Conservation (phyloP, 371 early-diverging fungal genomes). For the Parasitella parasitica region DNA sequence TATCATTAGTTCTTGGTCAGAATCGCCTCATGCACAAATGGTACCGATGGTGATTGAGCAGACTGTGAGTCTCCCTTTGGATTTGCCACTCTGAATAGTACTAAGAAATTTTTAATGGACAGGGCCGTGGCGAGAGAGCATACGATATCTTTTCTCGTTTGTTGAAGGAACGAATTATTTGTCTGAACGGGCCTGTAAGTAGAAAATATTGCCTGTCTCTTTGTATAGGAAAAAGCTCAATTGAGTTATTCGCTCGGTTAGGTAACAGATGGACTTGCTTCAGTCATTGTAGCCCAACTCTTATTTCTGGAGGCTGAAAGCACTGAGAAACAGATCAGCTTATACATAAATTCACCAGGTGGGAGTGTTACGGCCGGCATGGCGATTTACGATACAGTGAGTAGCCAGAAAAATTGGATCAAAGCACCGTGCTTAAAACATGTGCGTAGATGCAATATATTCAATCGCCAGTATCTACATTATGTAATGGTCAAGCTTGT, state of each 20-base stretch:
- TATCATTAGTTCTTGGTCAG: conserved; percentile 20
- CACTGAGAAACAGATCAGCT: conserved; percentile 86
- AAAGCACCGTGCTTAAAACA: background rate
- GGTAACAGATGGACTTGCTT: conserved; percentile 82
- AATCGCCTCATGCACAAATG: conserved; percentile 44
- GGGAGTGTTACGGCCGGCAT: conserved; percentile 95
- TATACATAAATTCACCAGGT: conserved; percentile 97
- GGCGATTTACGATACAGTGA: conserved; percentile 91
- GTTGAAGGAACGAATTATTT: conserved; percentile 94
- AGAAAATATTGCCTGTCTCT: conserved; percentile 1
- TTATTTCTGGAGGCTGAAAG: conserved; percentile 95
- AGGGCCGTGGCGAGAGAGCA: conserved; percentile 79
- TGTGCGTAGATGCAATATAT: conserved; percentile 60
- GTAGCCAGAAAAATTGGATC: conserved; percentile 2
- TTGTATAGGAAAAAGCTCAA: no score
- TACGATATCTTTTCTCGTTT: conserved; percentile 97
- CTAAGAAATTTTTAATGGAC: background rate
- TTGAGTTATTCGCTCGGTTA: conserved; percentile 9
- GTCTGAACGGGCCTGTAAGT: conserved; percentile 84
- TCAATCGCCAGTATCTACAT: conserved; percentile 88
- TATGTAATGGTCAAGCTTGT: conserved; percentile 96
- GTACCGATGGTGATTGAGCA: conserved; percentile 75
- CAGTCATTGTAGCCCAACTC: conserved; percentile 91
- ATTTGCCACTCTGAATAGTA: background rate
- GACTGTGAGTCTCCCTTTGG: conserved; percentile 49